Evolutionary conservation across 2,329 filamentous ascomycete genomes (phyloP).

Genomic region (Chaetomiaceae sp.): DNA sequence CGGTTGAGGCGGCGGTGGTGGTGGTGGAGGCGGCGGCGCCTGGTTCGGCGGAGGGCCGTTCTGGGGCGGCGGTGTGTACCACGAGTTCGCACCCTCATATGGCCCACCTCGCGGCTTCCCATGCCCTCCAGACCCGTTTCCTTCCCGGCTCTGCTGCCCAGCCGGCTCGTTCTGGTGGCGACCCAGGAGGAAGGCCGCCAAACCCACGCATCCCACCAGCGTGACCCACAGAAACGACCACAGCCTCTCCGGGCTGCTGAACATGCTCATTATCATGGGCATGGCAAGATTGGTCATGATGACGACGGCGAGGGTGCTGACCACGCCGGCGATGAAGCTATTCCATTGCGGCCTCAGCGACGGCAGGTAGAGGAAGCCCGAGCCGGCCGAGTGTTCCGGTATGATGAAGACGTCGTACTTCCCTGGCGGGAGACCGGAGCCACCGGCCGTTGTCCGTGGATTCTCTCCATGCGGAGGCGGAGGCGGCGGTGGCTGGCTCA

Average conservation of each 20-base stretch:
- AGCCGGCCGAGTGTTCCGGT: slow-evolving; percentile 81
- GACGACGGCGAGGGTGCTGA: slow-evolving; percentile 26
- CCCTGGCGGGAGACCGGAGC: slow-evolving; percentile 68
- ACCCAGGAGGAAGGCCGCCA: slow-evolving; percentile 11
- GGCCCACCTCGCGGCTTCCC: slow-evolving; percentile 23
- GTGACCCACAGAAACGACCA: slow-evolving; percentile 7
- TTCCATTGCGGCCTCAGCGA: slow-evolving; percentile 80
- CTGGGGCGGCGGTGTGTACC: slow-evolving; percentile 31
- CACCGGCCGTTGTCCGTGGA: slow-evolving; percentile 57
- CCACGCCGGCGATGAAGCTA: slow-evolving; percentile 84
- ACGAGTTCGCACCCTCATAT: slow-evolving; percentile 26
- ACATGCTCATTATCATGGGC: slow-evolving; percentile 1
- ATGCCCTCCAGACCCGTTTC: slow-evolving; percentile 4
- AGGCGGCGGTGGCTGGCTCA: slow-evolving; percentile 64
- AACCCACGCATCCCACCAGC: slow-evolving; percentile 8
- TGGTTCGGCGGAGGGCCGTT: slow-evolving; percentile 27
- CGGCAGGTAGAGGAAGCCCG: slow-evolving; percentile 89
- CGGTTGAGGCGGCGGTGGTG: slow-evolving; percentile 23
- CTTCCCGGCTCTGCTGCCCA: background rate
- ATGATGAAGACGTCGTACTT: slow-evolving; percentile 98
- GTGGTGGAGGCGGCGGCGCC: slow-evolving; percentile 20
- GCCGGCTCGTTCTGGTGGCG: slow-evolving; percentile 9
- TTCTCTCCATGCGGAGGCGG: slow-evolving; percentile 80
- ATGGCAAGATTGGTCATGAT: slow-evolving; percentile 9
- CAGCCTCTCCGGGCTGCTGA: slow-evolving; percentile 57